Evolutionary conservation across 257 asterid genomes (phyloP), one percentile per base, ranked within the genome.

Genomic region (Przewalskia tangutica): DNA sequence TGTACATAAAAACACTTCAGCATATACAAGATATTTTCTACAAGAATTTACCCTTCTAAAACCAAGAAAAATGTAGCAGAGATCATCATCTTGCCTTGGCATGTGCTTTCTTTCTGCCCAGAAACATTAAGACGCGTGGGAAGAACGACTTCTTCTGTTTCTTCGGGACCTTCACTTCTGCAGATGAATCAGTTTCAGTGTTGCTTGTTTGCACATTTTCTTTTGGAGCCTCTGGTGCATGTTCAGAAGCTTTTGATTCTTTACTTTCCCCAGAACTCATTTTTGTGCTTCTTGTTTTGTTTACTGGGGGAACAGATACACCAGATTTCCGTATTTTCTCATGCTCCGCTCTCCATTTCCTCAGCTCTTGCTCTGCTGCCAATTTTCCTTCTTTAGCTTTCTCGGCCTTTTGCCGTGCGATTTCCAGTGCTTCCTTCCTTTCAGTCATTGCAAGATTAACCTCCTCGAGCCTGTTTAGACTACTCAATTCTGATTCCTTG

Each of bases 331-430:
- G 81, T 81, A 88, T 90, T 77, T 90, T 94, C 84, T 92, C 98
- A 40, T 90, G 89, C 83, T 93, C 93, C 6, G 94, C 89, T 85
- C 98, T 90, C 97, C 97, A 90, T 76, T 86, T 90, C 63, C 98
- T 88, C 82, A 96, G 68, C 89, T 94, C 98, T 67, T 94, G 98
- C 67, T 96, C 98, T 6, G 86, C 90, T 1, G 89, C 92, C 81
- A 96, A 83, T 84, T 96, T 96, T 36, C 93, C 97, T 87, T 89
- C 95, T 84, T 90, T 88, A 3, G 97, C 95, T 75, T 85, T 91
- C 88, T 93, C 98, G 6, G 97, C 95, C 84, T 89, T 93, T 82
- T 86, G 86, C 83, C 86, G 10, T 1, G 98, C 97, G 2, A 82
- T 79, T 86, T 92, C 87, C 27, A 94, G 87, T 13, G 89, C 91